Conservation (phyloP, 1,284 basidiomycete species). For the Trametes polyzona region DNA sequence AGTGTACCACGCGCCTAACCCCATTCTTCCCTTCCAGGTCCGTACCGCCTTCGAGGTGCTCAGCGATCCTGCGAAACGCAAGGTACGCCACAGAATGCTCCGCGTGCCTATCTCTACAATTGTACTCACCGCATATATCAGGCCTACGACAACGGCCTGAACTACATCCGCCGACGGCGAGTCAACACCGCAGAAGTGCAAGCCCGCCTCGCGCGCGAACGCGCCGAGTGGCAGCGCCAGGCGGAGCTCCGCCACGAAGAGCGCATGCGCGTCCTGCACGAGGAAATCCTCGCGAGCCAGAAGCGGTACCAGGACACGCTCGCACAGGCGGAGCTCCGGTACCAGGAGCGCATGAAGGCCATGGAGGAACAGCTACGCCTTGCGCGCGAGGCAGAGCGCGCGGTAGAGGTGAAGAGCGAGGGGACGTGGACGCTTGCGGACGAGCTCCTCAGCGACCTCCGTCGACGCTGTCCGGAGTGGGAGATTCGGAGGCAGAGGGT, state of each 20-base stretch:
- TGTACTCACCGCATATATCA: conserved; percentile 28
- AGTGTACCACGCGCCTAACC: not conserved
- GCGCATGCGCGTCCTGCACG: conserved; percentile 45
- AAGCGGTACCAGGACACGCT: conserved; percentile 30
- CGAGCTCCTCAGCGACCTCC: conserved; percentile 46
- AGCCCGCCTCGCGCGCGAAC: conserved; percentile 54
- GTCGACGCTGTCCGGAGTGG: conserved; percentile 65
- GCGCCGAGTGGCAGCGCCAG: conserved; percentile 62
- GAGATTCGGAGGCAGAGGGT: conserved; percentile 52
- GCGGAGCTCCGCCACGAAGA: conserved; percentile 50
- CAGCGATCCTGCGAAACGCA: conserved; percentile 58
- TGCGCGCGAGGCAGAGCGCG: conserved; percentile 27
- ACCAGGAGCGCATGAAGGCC: conserved; percentile 31
- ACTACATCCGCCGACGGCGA: conserved; percentile 29
- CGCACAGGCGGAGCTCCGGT: conserved; percentile 29
- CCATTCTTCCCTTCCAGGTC: conserved; percentile 40
- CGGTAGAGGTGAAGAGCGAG: conserved; percentile 23
- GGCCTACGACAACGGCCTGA: conserved; percentile 50
- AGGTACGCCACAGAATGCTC: conserved; percentile 43
- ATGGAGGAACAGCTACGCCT: conserved; percentile 31
- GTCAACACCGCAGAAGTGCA: conserved; percentile 40
- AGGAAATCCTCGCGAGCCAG: conserved; percentile 35
- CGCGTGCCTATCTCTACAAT: not conserved
- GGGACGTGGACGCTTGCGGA: conserved; percentile 31
- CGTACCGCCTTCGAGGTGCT: conserved; percentile 60